Base-by-base conservation (phyloP, 805 yeast genomes). In the Yamadazyma paraphyllophila region DNA sequence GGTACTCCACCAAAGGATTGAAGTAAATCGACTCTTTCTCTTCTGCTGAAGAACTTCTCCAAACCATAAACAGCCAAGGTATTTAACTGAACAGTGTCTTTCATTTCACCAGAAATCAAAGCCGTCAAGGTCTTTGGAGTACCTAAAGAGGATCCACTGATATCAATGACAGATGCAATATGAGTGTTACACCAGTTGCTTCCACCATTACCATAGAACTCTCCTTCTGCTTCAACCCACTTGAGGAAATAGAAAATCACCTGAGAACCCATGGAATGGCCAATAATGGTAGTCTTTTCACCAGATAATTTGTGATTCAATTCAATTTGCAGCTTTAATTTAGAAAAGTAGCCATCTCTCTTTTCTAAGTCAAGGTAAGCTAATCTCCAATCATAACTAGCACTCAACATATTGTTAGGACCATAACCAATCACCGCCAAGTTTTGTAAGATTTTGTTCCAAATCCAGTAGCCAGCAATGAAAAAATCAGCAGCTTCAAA, bases 241-340 rank as follows among this genome's bases (percentile, higher is more conserved):
- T 94, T 90, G 70, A 94, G 65, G 60, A 94, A 94, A 63, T 88
- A 94, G 60, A 80, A 88, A 2, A 85, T 79, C 31, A 94, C 79
- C 66, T 94, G 98, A 0, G 96, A 77, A 2, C 99, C 99, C 99
- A 94, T 94, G 0, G 98, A 92, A 63, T 94, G 99, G 16, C 96
- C 95, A 14, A 83, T 77, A 12, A 94, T 57, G n/a, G 85, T 82
- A 1, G 87, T 70, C 57, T 90, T 92, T 44, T 90, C 83, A 11
- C 77, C 77, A 6, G 76, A 77, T 14, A 71, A 54, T 12, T 62
- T 57, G 49, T 75, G 69, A 48, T 73, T 73, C 16, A 80, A 52
- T 64, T 94, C 99, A 44, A 92, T 82, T 55, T 80, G 83, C 16
- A 69, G 55, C 67, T 90, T 88, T 49, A 94, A 71, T 56, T 81